A percentile compares a stretch with the other conserved stretches of the same genome.
Conservation (phyloP, 441 rosid species). For the Erodium trifolium region DNA sequence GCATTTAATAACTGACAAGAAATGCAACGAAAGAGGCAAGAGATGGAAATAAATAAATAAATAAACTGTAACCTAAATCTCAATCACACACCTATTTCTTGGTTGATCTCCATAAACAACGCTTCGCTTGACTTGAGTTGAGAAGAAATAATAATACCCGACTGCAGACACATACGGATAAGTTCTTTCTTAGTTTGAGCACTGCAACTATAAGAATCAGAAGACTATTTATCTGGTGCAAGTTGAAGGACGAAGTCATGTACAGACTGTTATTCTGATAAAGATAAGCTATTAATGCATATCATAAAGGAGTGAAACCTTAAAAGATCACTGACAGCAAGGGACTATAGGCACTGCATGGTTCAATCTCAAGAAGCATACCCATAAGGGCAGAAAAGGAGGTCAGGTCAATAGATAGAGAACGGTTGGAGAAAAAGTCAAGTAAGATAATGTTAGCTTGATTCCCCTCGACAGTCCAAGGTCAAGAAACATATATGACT, state of each 20-base stretch:
- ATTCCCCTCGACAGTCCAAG: background rate
- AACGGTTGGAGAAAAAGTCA: too few species aligned
- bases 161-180: slow-evolving; percentile 41
- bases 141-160: slow-evolving; percentile 76
- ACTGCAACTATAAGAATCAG: background rate
- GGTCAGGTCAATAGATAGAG: background rate
- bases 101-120: slow-evolving; percentile 89
- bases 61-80: slow-evolving; percentile 9
- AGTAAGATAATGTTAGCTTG: too few species aligned
- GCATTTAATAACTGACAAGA: background rate
- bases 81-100: slow-evolving; percentile 61
- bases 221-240: background rate
- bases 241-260: background rate
- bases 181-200: slow-evolving; percentile 9
- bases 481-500: background rate
- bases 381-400: background rate
- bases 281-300: background rate
- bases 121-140: slow-evolving; percentile 70
- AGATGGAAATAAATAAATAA: slow-evolving; percentile 4
- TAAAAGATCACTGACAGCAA: background rate
- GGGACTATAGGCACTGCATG: background rate
- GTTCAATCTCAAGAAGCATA: background rate
- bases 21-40: background rate
- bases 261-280: background rate
- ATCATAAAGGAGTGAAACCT: background rate